phyloP scores from a whole-genome alignment of 2,329 filamentous ascomycete species.

The Xylaria hypoxylon region DNA sequence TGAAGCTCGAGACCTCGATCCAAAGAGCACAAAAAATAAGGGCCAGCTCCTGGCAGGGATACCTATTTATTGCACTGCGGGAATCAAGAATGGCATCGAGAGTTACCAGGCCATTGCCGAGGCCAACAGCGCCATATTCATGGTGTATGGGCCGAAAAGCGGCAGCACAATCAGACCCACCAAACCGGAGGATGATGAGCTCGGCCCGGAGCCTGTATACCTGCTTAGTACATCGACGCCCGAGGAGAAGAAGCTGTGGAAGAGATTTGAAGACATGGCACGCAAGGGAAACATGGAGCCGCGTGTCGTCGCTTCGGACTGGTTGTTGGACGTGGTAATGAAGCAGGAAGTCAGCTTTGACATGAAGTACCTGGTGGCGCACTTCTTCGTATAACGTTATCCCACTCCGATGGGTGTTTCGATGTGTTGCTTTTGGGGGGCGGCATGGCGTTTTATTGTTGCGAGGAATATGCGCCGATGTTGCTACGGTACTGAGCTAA shows the following conservation, averaged over 20 bases:
- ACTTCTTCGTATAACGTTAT: slow-evolving; percentile 54
- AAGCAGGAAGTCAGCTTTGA: slow-evolving; percentile 80
- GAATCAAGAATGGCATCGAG: slow-evolving; percentile 82
- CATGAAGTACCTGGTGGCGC: slow-evolving; percentile 68
- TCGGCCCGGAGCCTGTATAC: slow-evolving; percentile 79
- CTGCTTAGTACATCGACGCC: slow-evolving; percentile 77
- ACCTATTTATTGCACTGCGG: slow-evolving; percentile 85
- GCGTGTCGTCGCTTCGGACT: slow-evolving; percentile 85
- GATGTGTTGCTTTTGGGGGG: slow-evolving; percentile 17
- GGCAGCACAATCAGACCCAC: slow-evolving; percentile 75
- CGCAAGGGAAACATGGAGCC: slow-evolving; percentile 81
- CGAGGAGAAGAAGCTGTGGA: slow-evolving; percentile 81
- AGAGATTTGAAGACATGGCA: slow-evolving; percentile 83
- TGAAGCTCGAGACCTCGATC: slow-evolving; percentile 76
- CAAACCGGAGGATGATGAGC: slow-evolving; percentile 70
- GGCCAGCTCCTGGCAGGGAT: slow-evolving; percentile 80
- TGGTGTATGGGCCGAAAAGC: slow-evolving; percentile 79
- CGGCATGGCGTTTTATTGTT: slow-evolving; percentile 37
- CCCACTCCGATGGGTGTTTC: slow-evolving; percentile 1
- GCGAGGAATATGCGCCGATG: slow-evolving; percentile 6
- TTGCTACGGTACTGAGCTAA: slow-evolving; percentile 16
- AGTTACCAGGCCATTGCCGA: slow-evolving; percentile 88
- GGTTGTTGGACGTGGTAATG: slow-evolving; percentile 92
- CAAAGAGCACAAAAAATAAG: slow-evolving; percentile 79
- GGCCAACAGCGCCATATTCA: slow-evolving; percentile 87